Percentiles rank a stretch among this genome's conserved stretches.
Evolutionary conservation across 2,329 filamentous ascomycete genomes (phyloP).

Genomic region (Trichocomaceae sp.): DNA sequence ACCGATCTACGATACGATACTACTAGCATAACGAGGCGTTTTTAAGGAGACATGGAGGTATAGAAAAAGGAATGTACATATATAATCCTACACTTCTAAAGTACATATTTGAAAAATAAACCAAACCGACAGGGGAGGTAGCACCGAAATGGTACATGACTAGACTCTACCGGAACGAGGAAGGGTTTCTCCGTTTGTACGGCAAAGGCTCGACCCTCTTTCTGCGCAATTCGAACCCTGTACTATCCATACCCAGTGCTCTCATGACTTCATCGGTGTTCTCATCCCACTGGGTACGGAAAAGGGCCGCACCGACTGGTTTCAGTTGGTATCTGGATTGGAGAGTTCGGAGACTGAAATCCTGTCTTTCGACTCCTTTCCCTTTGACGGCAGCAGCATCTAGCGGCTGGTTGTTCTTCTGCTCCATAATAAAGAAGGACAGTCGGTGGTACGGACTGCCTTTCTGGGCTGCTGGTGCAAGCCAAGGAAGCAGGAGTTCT

Average conservation of each 20-base stretch:
- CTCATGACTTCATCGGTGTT: constrained; percentile 82
- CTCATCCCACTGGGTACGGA: constrained; percentile 86
- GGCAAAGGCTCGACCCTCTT: constrained; percentile 65
- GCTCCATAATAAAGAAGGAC: constrained; percentile 75
- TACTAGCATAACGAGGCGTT: constrained; percentile 5
- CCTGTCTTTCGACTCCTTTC: constrained; percentile 50
- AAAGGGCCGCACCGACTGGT: constrained; percentile 77
- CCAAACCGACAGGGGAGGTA: constrained; percentile 14
- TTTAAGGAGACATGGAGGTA: background rate
- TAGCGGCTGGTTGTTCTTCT: constrained; percentile 55
- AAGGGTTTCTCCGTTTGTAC: constrained; percentile 54
- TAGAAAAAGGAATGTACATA: constrained; percentile 21
- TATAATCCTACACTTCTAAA: constrained; percentile 42
- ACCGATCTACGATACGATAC: background rate
- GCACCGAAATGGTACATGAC: background rate
- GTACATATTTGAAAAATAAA: constrained; percentile 25
- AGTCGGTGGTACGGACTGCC: constrained; percentile 87
- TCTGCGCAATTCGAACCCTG: constrained; percentile 76
- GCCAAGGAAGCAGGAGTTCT: constrained; percentile 71
- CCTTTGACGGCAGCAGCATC: constrained; percentile 54
- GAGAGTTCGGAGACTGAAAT: constrained; percentile 70
- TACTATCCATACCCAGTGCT: constrained; percentile 65
- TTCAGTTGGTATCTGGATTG: constrained; percentile 61
- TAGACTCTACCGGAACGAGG: constrained; percentile 35
- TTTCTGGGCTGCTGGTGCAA: constrained; percentile 80